Percentiles rank a stretch among this genome's conserved stretches.
Evolutionary conservation across 768 basidiomycete species (phyloP).

Genomic region (Cubamyces sp.): DNA sequence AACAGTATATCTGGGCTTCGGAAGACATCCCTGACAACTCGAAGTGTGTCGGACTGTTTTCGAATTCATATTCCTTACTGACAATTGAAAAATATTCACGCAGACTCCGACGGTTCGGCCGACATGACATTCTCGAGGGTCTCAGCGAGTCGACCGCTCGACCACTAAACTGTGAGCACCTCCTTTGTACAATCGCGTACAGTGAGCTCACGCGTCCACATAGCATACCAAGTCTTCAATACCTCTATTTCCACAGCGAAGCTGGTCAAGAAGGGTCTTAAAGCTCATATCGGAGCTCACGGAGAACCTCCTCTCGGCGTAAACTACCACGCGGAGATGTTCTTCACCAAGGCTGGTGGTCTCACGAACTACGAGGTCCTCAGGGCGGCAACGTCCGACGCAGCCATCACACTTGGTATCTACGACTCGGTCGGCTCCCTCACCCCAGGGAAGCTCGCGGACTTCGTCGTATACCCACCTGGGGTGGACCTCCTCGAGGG

Average conservation of each 20-base stretch:
- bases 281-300: constrained; percentile 72
- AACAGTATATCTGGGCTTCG: constrained; percentile 68
- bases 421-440: constrained; percentile 65
- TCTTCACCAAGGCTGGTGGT: constrained; percentile 64
- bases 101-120: constrained; percentile 65
- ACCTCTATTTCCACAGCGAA: constrained; percentile 68
- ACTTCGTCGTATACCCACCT: constrained; percentile 67
- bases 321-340: constrained; percentile 81
- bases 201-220: background rate
- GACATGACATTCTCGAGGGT: constrained; percentile 65
- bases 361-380: constrained; percentile 73
- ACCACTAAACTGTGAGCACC: constrained; percentile 57
- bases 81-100: background rate
- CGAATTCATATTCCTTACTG: background rate
- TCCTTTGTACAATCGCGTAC: background rate
- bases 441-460: constrained; percentile 68
- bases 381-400: constrained; percentile 68
- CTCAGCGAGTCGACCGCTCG: constrained; percentile 64
- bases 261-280: constrained; percentile 67
- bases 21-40: constrained; percentile 68
- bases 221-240: constrained; percentile 70
- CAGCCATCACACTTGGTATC: constrained; percentile 68
- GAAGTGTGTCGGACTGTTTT: constrained; percentile 50
- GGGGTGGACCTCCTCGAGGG: constrained; percentile 60
- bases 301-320: constrained; percentile 71